Conservation (phyloP, 345 rosid species). For the Aquilaria malaccensis region DNA sequence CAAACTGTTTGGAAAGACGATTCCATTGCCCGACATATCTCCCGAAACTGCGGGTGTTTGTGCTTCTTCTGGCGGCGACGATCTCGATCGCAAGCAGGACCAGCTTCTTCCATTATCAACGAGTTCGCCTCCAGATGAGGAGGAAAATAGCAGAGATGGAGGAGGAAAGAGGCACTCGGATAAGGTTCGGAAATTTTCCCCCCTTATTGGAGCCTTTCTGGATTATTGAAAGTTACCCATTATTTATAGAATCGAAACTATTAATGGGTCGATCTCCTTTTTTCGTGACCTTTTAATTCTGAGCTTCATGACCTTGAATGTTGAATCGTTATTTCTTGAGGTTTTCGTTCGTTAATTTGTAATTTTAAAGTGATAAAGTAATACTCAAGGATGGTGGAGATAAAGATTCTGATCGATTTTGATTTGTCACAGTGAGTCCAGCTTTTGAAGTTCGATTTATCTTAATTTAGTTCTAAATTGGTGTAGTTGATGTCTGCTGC, state of each 20-base stretch:
- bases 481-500: too few species aligned
- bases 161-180: conserved; percentile 30
- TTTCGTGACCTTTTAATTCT: background rate
- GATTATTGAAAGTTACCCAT: conserved; percentile 17
- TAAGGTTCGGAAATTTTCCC: conserved; percentile 20
- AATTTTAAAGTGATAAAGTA: too few species aligned
- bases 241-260: conserved; percentile 11
- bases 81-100: conserved; percentile 21
- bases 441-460: background rate
- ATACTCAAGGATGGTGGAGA: too few species aligned
- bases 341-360: too few species aligned
- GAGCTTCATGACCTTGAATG: too few species aligned
- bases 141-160: conserved; percentile 12
- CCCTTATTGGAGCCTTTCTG: background rate
- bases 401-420: background rate
- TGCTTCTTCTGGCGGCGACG: conserved; percentile 13
- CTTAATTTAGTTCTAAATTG: too few species aligned
- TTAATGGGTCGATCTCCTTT: conserved; percentile 25
- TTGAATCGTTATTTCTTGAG: too few species aligned
- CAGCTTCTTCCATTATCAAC: conserved; percentile 32
- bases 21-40: conserved; percentile 56
- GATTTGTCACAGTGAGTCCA: conserved; percentile 2
- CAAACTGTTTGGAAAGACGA: conserved; percentile 86
- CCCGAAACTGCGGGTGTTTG: conserved; percentile 3
- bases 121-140: conserved; percentile 22